A percentile compares a stretch with the other conserved stretches of the same genome.
These are phyloP conservation scores for Aegle marmelos DNA, from an alignment of 345 rosid genomes.

Conservation along the genomic window DNA sequence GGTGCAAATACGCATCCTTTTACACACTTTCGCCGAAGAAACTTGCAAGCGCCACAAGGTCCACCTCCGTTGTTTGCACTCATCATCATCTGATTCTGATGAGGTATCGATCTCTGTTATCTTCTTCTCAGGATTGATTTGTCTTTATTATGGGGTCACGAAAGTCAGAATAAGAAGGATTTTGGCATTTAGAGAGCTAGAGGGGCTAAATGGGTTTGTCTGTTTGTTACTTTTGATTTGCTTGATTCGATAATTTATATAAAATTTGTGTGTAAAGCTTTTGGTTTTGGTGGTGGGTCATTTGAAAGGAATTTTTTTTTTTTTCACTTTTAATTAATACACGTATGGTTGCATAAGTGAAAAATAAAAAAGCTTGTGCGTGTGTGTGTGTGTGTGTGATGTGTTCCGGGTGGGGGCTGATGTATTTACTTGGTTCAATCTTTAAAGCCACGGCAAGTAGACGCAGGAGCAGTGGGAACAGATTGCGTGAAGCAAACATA, in stretches of 20 bases:
- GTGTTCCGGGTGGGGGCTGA: not conserved
- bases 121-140: not conserved
- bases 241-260: no score
- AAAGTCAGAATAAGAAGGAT: not conserved
- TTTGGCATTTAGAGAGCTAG: slow-evolving; percentile 17
- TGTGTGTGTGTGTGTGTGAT: no score
- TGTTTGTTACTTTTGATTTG: no score
- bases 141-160: slow-evolving; percentile 5
- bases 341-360: not conserved
- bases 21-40: slow-evolving; percentile 75
- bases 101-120: no score
- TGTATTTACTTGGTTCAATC: slow-evolving; percentile 17
- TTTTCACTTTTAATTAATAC: not conserved
- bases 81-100: slow-evolving; percentile 16
- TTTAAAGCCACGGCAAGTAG: slow-evolving; percentile 40
- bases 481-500: slow-evolving; percentile 55
- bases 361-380: no score
- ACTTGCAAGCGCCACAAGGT: slow-evolving; percentile 94
- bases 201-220: not conserved
- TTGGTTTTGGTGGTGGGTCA: slow-evolving; percentile 27
- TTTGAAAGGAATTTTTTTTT: not conserved
- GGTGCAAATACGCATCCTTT: slow-evolving; percentile 85
- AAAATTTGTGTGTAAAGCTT: no score
- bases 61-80: slow-evolving; percentile 46
- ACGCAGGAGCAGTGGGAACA: slow-evolving; percentile 8